Evolutionary conservation across 1,139 yeast genomes (phyloP), one percentile per base, ranked within the genome.

Genomic region (Lodderomyces margitis): DNA sequence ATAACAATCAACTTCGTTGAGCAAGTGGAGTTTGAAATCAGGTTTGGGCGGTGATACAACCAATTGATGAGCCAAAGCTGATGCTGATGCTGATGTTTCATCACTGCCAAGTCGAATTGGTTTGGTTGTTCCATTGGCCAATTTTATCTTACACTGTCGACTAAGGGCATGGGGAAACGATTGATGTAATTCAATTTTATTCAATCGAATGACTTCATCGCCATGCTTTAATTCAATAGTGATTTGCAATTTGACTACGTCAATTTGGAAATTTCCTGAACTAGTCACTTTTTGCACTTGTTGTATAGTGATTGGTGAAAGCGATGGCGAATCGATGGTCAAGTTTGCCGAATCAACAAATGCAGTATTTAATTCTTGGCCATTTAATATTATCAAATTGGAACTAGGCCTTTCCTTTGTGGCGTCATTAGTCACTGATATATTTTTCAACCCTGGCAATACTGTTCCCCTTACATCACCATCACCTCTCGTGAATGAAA

Each of bases 211-310:
- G 5, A 30, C 21, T 10, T 44, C 37, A 9, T 39, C 37, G 4
- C 37, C 21, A 7, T 37, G 34, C 21, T 34, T 25, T 3, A 55
- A 15, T 12, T 27, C 37, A 20, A 52, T 41, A 1, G 36, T 41
- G 2, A 45, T 41, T 5, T 51, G 46, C 21, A 62, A 32, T 20
- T 47, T 49, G 2, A 65, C 39, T 0, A 49, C 40, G 19, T 53
- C 51, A 8, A 67, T 48, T 27, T 46, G 46, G 41, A 53, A 58
- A 10, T 38, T 37, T 1, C 72, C 72, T 0, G 68, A 50, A 35
- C 48, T 54, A 4, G 51, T 51, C 3, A 55, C 60, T 3, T 32
- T 34, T 41, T 63, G 67, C 3, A 44, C 34, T 40, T 62, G 54
- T 36, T 64, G 61, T n/a, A 67, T 15, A 0, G 59, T 46, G 42